Conservation (phyloP, 352 stramenopile species). For the Pythium dissimile region DNA sequence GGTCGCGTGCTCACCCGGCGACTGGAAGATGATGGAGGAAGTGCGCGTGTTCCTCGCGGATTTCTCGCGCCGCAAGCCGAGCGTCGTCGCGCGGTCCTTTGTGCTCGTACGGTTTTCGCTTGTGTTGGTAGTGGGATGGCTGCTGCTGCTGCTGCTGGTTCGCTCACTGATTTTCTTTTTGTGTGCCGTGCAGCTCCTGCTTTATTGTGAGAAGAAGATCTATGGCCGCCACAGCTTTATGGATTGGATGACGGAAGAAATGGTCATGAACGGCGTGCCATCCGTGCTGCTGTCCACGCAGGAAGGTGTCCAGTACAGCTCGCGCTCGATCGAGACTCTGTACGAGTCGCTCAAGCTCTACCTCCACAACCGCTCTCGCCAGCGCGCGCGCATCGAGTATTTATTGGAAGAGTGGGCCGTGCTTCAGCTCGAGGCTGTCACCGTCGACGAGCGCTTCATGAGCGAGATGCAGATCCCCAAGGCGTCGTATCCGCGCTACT, state of each 20-base stretch:
- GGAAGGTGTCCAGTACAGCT: slow-evolving; percentile 75
- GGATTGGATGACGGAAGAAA: slow-evolving; percentile 76
- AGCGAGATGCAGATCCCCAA: slow-evolving; percentile 84
- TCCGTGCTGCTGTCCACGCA: slow-evolving; percentile 81
- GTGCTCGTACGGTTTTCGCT: slow-evolving; percentile 52
- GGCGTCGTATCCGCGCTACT: slow-evolving; percentile 72
- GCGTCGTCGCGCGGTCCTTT: slow-evolving; percentile 76
- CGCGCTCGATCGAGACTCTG: slow-evolving; percentile 72
- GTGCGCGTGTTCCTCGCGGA: slow-evolving; percentile 72
- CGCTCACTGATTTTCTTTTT: neutral
- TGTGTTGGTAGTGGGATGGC: neutral
- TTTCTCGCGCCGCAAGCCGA: slow-evolving; percentile 65
- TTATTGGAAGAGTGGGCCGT: slow-evolving; percentile 80
- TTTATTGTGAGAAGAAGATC: slow-evolving; percentile 86
- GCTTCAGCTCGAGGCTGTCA: slow-evolving; percentile 65
- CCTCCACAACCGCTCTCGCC: slow-evolving; percentile 77
- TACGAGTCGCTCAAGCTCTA: slow-evolving; percentile 84
- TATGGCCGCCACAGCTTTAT: slow-evolving; percentile 84
- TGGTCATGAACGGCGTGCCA: slow-evolving; percentile 80
- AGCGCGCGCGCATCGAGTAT: slow-evolving; percentile 74
- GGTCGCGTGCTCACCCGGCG: slow-evolving; percentile 47
- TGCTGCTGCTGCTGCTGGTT: neutral
- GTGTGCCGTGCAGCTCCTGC: slow-evolving; percentile 49
- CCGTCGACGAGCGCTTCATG: slow-evolving; percentile 78
- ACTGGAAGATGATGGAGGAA: slow-evolving; percentile 80